Conservation (phyloP, 1,284 basidiomycete genomes). For the Rhizoctonia solani region DNA sequence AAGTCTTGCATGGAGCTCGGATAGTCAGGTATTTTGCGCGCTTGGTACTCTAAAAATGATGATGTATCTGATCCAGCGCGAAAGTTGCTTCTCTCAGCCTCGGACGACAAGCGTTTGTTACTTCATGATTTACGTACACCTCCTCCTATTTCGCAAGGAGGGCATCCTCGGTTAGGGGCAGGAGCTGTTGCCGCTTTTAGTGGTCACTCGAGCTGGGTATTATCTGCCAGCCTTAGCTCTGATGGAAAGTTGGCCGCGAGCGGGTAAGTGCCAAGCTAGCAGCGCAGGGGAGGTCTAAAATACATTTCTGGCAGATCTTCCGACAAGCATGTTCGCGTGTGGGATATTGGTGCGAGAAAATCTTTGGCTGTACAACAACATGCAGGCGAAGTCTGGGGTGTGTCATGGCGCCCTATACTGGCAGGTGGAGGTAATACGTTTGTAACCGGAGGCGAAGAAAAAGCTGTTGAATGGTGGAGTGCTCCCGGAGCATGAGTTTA, state of each 20-base stretch:
- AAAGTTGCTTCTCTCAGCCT: slow-evolving; percentile 80
- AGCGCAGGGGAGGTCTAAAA: not conserved
- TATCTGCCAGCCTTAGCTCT: slow-evolving; percentile 76
- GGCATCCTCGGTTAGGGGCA: slow-evolving; percentile 52
- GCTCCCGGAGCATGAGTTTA: slow-evolving; percentile 55
- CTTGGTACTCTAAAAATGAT: not conserved
- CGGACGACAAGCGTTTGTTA: slow-evolving; percentile 85
- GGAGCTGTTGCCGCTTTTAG: slow-evolving; percentile 80
- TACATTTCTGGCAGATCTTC: slow-evolving; percentile 60
- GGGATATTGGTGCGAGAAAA: slow-evolving; percentile 79
- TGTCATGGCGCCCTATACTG: slow-evolving; percentile 71
- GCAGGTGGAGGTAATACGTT: slow-evolving; percentile 66
- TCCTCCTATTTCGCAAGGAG: slow-evolving; percentile 52
- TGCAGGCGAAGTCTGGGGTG: slow-evolving; percentile 81
- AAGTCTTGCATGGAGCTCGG: slow-evolving; percentile 80
- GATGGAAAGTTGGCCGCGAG: slow-evolving; percentile 77
- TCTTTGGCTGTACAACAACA: slow-evolving; percentile 79
- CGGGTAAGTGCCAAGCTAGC: slow-evolving; percentile 61
- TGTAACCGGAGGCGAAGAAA: slow-evolving; percentile 80
- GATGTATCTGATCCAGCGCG: not conserved
- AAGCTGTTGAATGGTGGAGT: slow-evolving; percentile 74
- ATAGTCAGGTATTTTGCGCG: slow-evolving; percentile 58
- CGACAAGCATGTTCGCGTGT: slow-evolving; percentile 83
- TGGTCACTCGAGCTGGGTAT: slow-evolving; percentile 86
- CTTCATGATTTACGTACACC: slow-evolving; percentile 78